A percentile compares a stretch with the other conserved stretches of the same genome.
phyloP scores from a whole-genome alignment of 1,284 basidiomycete genomes.

The Fomitopsis betulina region DNA sequence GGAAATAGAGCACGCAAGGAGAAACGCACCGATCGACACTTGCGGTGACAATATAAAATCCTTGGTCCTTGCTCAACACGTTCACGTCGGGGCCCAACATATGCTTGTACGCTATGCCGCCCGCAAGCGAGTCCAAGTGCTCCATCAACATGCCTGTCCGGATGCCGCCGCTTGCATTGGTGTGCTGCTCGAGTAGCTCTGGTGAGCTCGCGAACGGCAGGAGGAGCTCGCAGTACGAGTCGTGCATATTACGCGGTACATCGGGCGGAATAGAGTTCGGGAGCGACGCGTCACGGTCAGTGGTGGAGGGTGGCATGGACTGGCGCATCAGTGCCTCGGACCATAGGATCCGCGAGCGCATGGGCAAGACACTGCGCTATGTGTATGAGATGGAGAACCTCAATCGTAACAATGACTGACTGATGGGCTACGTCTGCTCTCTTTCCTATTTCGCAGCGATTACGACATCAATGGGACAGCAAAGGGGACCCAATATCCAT shows the following conservation, averaged over 20 bases:
- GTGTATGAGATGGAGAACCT: neutral
- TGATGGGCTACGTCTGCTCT: slow-evolving; percentile 53
- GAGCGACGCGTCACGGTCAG: slow-evolving; percentile 7
- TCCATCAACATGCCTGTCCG: slow-evolving; percentile 71
- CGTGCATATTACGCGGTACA: slow-evolving; percentile 54
- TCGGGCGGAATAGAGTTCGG: slow-evolving; percentile 16
- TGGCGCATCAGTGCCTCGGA: slow-evolving; percentile 42
- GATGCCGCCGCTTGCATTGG: slow-evolving; percentile 65
- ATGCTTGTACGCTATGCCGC: slow-evolving; percentile 80
- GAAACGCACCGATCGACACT: slow-evolving; percentile 64
- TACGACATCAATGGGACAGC: neutral
- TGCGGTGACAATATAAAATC: slow-evolving; percentile 81
- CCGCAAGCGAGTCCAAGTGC: slow-evolving; percentile 78
- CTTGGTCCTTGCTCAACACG: slow-evolving; percentile 50
- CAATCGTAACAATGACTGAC: slow-evolving; percentile 31
- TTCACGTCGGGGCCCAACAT: slow-evolving; percentile 59
- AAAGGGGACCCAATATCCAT: slow-evolving; percentile 14
- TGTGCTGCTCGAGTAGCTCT: slow-evolving; percentile 59
- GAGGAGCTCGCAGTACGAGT: slow-evolving; percentile 62
- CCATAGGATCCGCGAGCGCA: slow-evolving; percentile 39
- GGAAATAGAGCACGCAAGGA: slow-evolving; percentile 5
- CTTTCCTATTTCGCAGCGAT: slow-evolving; percentile 32
- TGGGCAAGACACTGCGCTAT: slow-evolving; percentile 13
- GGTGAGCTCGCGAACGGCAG: slow-evolving; percentile 60
- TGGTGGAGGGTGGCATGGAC: slow-evolving; percentile 28